A percentile compares a stretch with the other conserved stretches of the same genome.
Evolutionary conservation across 768 basidiomycete genomes (phyloP).

Genomic region (Tylopilus felleus): DNA sequence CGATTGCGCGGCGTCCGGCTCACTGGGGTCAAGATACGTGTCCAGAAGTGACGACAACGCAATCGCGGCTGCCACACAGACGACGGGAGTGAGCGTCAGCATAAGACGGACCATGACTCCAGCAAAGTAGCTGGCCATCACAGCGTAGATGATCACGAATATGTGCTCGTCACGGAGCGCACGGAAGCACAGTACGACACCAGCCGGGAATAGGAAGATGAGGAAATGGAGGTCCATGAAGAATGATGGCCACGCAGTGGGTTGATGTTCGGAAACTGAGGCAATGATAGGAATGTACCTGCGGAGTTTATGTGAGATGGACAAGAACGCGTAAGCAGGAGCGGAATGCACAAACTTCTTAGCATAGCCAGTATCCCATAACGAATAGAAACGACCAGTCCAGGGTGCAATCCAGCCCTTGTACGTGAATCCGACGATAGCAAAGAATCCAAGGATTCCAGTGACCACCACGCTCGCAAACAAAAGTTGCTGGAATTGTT

Average conservation of each 20-base stretch:
- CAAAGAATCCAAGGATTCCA: conserved; percentile 68
- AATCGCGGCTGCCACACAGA: conserved; percentile 90
- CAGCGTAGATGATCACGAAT: conserved; percentile 97
- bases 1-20: conserved; percentile 46
- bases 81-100: conserved; percentile 95
- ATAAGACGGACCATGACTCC: conserved; percentile 99
- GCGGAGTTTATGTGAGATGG: conserved; percentile 4
- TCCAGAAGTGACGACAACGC: conserved; percentile 86
- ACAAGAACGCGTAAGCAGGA: neutral
- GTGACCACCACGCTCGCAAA: conserved; percentile 62
- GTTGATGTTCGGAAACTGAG: conserved; percentile 98
- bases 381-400: conserved; percentile 99
- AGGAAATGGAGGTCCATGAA: conserved; percentile 99
- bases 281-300: conserved; percentile 98
- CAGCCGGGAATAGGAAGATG: conserved; percentile 96
- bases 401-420: conserved; percentile 97
- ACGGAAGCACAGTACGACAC: conserved; percentile 91
- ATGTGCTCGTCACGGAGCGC: conserved; percentile 94
- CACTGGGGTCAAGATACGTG: conserved; percentile 81
- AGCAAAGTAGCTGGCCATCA: conserved; percentile 96
- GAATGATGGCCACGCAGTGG: conserved; percentile 99
- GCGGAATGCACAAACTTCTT: conserved; percentile 65
- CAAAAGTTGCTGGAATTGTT: conserved; percentile 87
- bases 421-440: conserved; percentile 80
- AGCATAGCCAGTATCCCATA: conserved; percentile 99